A percentile compares a stretch with the other conserved stretches of the same genome.
These are phyloP conservation scores for Coemansia sp. DNA, from an alignment of 192 early-diverging fungal species.

Conservation along the genomic window DNA sequence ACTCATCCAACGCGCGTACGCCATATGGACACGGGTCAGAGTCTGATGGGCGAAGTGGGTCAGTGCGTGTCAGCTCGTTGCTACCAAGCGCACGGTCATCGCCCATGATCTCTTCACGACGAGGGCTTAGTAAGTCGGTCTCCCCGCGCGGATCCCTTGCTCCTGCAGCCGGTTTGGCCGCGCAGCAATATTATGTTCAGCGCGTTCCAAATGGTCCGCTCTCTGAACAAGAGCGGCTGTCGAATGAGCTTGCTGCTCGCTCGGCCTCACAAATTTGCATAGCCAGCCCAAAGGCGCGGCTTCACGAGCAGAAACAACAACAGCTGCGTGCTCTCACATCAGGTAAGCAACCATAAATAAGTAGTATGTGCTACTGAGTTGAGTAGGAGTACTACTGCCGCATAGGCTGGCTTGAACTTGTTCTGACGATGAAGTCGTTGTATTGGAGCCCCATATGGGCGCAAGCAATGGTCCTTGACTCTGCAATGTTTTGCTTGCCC, in stretches of 20 bases:
- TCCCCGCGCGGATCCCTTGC: constrained; percentile 17
- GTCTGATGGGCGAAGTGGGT: constrained; percentile 37
- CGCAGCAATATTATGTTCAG: constrained; percentile 49
- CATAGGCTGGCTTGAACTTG: neutral
- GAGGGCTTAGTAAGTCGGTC: constrained; percentile 18
- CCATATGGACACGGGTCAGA: constrained; percentile 26
- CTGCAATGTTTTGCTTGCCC: neutral
- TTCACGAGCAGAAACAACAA: constrained; percentile 24
- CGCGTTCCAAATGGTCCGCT: constrained; percentile 16
- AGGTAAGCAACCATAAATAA: constrained; percentile 31
- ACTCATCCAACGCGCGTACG: constrained; percentile 22
- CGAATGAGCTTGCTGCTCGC: constrained; percentile 11
- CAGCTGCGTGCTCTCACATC: constrained; percentile 12
- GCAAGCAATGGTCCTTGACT: too few species aligned
- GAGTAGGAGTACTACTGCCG: constrained; percentile 4
- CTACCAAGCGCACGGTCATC: constrained; percentile 39
- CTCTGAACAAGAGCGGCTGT: constrained; percentile 15
- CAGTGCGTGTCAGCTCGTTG: constrained; percentile 50
- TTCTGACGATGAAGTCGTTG: neutral
- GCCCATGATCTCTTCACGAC: constrained; percentile 15
- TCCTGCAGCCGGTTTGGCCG: constrained; percentile 13
- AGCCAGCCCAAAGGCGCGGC: constrained; percentile 40
- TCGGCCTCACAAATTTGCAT: constrained; percentile 44
- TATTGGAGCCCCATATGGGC: too few species aligned
- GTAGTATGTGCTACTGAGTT: constrained; percentile 7